Evolutionary conservation across 345 rosid species (phyloP).

Genomic region (Acer negundo): DNA sequence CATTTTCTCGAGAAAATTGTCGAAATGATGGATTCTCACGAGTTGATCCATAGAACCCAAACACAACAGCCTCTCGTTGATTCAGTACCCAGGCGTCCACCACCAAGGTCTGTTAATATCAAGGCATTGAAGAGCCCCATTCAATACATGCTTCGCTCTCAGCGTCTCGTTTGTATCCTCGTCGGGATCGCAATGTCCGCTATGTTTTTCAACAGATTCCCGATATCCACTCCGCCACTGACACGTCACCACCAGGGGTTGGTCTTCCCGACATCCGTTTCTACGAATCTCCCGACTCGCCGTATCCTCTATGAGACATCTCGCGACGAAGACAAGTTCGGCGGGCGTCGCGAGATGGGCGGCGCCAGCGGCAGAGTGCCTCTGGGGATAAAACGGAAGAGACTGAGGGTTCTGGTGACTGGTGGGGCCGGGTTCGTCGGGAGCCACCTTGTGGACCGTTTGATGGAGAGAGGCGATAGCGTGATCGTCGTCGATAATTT

Average conservation of each 20-base stretch:
- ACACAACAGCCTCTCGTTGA: neutral
- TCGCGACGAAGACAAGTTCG: neutral
- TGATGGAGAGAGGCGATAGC: conserved; percentile 72
- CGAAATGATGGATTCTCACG: conserved; percentile 30
- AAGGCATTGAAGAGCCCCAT: conserved; percentile 25
- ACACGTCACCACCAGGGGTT: neutral
- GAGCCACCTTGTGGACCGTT: conserved; percentile 85
- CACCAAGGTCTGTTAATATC: neutral
- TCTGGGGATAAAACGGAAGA: conserved; percentile 55
- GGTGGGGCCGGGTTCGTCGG: conserved; percentile 95
- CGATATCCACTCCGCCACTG: conserved; percentile 24
- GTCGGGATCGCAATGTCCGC: conserved; percentile 62
- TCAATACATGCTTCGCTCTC: conserved; percentile 51
- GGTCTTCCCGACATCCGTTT: conserved; percentile 13
- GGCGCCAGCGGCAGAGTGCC: conserved; percentile 51
- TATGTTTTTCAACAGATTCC: conserved; percentile 54
- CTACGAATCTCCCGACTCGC: conserved; percentile 26
- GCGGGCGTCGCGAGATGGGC: neutral
- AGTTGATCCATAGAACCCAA: conserved; percentile 29
- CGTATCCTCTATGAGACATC: conserved; percentile 34
- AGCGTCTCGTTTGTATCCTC: conserved; percentile 55
- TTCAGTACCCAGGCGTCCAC: neutral
- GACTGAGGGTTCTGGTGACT: conserved; percentile 64
- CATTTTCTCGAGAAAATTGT: neutral
- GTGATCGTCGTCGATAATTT: conserved; percentile 83